Base-by-base conservation (phyloP, 2,329 filamentous ascomycete genomes). In the Pyrenophora graminea region DNA sequence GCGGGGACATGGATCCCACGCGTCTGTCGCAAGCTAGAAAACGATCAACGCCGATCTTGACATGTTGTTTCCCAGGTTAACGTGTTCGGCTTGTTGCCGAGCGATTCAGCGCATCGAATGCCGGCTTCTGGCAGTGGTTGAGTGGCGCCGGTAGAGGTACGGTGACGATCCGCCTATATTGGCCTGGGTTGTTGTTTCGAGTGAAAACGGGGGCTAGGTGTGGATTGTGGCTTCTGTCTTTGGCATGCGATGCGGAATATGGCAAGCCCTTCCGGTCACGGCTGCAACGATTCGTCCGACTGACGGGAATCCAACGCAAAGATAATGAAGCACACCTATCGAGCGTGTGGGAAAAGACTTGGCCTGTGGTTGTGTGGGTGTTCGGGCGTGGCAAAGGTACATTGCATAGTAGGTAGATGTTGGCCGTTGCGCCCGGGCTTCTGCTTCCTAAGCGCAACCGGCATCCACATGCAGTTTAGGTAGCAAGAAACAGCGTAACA, bases 191-290 rank as follows among this genome's bases (percentile, higher is more conserved):
- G 15, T 13, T 19, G 9, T 10, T 17, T 19, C 13, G n/a, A 13
- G 15, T 25, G 18, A 50, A 39, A 31, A 27, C 18, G 21, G 21
- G 31, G 34, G 43, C 17, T 27, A 17, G 21, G 10, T 27, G 17
- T 18, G 31, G 8, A 30, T 12, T 12, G 31, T 47, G 51, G 33
- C 42, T 34, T 45, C n/a, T 21, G 19, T 21, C 3, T 23, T 31
- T 40, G 31, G 34, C 48, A 21, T 52, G 36, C n/a, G 44, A 23
- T 51, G 18, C 48, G 27, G 36, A 45, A 37, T 30, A 18, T 45
- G 52, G 44, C 36, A 48, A 55, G 39, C 44, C 52, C 44, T 52
- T 48, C 48, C 52, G 25, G 18, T 32, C 10, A 30, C 27, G 27
- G 10, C 10, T 8, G 30, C 31, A 19, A 42, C 41, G 17, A 53